Evolutionary conservation across 169 alveolate species (phyloP).

Genomic region (Eimeria zaria): DNA sequence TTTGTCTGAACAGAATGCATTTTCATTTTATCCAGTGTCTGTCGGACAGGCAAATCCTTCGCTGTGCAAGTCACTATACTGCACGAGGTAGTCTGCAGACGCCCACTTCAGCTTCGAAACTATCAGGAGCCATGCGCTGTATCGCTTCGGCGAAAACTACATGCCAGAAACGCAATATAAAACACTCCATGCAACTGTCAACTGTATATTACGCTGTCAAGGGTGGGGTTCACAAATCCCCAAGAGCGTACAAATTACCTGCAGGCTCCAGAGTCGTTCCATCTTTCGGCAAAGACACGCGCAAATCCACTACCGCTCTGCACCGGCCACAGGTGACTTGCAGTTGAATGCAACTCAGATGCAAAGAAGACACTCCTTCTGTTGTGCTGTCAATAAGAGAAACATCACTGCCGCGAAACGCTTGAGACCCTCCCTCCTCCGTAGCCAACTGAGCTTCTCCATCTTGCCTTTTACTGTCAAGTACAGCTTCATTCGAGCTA

Average conservation of each 20-base stretch:
- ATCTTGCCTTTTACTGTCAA: background rate
- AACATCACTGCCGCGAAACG: constrained; percentile 31
- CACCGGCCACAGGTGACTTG: constrained; percentile 79
- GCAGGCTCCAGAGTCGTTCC: constrained; percentile 75
- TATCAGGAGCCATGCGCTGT: background rate
- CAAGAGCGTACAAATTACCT: constrained; percentile 7
- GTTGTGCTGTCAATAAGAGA: constrained; percentile 33
- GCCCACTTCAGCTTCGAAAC: background rate
- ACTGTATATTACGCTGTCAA: background rate
- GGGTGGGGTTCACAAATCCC: background rate
- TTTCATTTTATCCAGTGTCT: background rate
- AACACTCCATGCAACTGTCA: background rate
- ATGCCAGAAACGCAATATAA: background rate
- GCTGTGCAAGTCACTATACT: background rate
- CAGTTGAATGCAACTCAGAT: constrained; percentile 59
- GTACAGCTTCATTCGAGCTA: constrained; percentile 4
- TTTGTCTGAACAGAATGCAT: background rate
- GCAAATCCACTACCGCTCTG: constrained; percentile 61
- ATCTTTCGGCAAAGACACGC: constrained; percentile 53
- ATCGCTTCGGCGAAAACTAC: background rate
- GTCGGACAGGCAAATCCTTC: background rate
- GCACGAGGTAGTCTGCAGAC: background rate
- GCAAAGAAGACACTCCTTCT: constrained; percentile 67
- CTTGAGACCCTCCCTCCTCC: background rate
- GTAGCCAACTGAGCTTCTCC: constrained; percentile 17